A percentile compares a stretch with the other conserved stretches of the same genome.
Conservation (phyloP, 2,329 filamentous ascomycete genomes). For the Ceratocystis harringtonii region DNA sequence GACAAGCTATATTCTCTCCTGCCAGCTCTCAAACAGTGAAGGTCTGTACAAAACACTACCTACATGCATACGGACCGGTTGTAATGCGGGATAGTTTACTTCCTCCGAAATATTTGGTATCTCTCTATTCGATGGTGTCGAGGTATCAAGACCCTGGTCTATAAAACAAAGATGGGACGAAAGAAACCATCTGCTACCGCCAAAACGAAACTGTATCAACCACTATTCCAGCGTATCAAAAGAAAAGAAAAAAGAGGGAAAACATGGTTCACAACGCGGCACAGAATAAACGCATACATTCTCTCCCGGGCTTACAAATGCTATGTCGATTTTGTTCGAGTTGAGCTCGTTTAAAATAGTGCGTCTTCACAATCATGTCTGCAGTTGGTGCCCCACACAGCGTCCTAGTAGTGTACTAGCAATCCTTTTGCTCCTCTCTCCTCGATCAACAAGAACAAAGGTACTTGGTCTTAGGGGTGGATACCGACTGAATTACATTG, state of each 20-base stretch:
- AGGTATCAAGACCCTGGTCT: constrained; percentile 3
- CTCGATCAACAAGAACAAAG: background rate
- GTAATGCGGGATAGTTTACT: background rate
- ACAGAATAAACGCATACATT: background rate
- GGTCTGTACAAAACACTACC: background rate
- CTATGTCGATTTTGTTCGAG: background rate
- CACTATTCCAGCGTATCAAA: background rate
- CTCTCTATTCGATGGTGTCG: background rate
- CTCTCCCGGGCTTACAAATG: background rate
- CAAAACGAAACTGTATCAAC: background rate
- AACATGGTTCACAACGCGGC: background rate
- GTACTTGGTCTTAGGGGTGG: background rate
- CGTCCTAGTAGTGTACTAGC: background rate
- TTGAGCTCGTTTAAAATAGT: background rate
- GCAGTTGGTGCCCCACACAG: background rate
- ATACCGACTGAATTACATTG: background rate
- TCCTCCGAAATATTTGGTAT: background rate
- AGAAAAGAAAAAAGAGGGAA: background rate
- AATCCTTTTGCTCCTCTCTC: background rate
- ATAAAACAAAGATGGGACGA: constrained; percentile 10
- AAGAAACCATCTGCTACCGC: background rate
- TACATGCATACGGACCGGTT: background rate
- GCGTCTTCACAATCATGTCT: background rate
- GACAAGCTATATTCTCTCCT: background rate
- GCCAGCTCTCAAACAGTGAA: background rate